A percentile compares a stretch with the other conserved stretches of the same genome.
Evolutionary conservation across 1,284 basidiomycete species (phyloP).

Genomic region (Sparassis latifolia): DNA sequence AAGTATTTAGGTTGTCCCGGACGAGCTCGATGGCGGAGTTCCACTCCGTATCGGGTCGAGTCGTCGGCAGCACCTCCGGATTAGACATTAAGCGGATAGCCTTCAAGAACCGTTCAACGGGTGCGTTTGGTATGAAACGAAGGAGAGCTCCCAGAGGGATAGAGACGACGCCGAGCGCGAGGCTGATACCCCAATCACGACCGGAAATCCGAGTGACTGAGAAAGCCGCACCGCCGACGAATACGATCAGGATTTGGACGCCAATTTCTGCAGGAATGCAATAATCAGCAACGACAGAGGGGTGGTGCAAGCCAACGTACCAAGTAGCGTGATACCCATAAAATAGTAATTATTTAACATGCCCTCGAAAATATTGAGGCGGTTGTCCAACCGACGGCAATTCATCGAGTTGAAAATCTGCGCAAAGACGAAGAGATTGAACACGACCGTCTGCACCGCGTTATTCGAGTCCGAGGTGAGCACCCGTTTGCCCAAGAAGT

Average conservation of each 20-base stretch:
- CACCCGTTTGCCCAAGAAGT: conserved; percentile 77
- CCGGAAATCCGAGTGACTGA: conserved; percentile 77
- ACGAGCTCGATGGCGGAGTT: conserved; percentile 70
- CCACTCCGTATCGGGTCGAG: conserved; percentile 62
- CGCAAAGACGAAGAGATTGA: conserved; percentile 96
- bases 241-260: conserved; percentile 85
- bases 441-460: conserved; percentile 81
- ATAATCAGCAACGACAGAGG: neutral
- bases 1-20: conserved; percentile 79
- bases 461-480: conserved; percentile 54
- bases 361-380: conserved; percentile 87
- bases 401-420: conserved; percentile 96
- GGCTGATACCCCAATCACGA: conserved; percentile 89
- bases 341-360: conserved; percentile 83
- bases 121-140: conserved; percentile 77
- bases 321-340: conserved; percentile 79
- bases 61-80: conserved; percentile 62
- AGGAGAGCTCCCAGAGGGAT: conserved; percentile 85
- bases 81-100: conserved; percentile 61
- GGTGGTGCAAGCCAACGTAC: conserved; percentile 32
- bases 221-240: conserved; percentile 89
- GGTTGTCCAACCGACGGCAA: conserved; percentile 79
- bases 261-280: conserved; percentile 59
- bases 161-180: conserved; percentile 82
- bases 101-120: conserved; percentile 73